Evolutionary conservation across 2,329 filamentous ascomycete genomes (phyloP).

Genomic region (Colletotrichum truncatum): DNA sequence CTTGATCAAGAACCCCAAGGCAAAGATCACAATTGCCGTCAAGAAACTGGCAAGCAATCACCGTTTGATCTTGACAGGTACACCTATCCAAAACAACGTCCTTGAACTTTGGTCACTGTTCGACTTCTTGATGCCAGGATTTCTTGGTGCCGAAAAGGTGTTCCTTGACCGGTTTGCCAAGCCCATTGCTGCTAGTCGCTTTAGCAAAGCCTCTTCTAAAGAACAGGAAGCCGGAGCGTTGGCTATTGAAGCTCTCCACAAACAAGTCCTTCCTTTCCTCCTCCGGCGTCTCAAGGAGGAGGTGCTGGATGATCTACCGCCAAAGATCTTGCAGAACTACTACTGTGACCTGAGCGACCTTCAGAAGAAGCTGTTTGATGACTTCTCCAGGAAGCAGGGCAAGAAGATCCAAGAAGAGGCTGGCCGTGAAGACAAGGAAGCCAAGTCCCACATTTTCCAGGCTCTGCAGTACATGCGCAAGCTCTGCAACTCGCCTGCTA

Average conservation of each 20-base stretch:
- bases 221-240: conserved; percentile 97
- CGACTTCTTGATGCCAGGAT: conserved; percentile 98
- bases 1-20: conserved; percentile 97
- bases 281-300: conserved; percentile 97
- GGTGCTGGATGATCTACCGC: conserved; percentile 92
- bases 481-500: conserved; percentile 94
- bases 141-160: conserved; percentile 93
- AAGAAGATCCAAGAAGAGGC: conserved; percentile 88
- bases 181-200: conserved; percentile 92
- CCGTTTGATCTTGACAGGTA: conserved; percentile 93
- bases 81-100: conserved; percentile 98
- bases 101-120: conserved; percentile 97
- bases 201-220: conserved; percentile 96
- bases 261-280: conserved; percentile 96
- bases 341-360: conserved; percentile 97
- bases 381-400: conserved; percentile 93
- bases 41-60: conserved; percentile 93
- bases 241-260: conserved; percentile 97
- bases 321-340: conserved; percentile 99
- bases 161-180: conserved; percentile 95
- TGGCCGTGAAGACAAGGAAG: conserved; percentile 85
- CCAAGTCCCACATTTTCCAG: conserved; percentile 99
- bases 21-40: conserved; percentile 93
- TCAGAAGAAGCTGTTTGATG: conserved; percentile 94
- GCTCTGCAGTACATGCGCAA: conserved; percentile 99